These are phyloP conservation scores for Parachlorella kessleri DNA, from an alignment of 139 green algal species.

Conservation along the genomic window DNA sequence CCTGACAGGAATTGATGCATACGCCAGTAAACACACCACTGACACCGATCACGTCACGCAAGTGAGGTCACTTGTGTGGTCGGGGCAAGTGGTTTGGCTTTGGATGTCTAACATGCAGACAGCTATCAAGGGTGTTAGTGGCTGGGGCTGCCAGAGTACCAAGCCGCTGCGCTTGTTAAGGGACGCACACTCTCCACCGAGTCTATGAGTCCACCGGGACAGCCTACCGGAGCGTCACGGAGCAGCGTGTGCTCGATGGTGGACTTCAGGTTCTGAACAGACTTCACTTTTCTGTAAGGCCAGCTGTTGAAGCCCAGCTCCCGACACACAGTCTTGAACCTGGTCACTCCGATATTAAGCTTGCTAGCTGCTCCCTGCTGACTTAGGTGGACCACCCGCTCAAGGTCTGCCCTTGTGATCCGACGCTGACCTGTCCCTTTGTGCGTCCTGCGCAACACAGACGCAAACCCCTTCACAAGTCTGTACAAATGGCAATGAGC, in stretches of 20 bases:
- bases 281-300: conserved; percentile 5
- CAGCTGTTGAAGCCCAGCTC: not conserved
- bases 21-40: too few relatives aligned
- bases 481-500: not conserved
- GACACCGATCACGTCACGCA: too few relatives aligned
- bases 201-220: not conserved
- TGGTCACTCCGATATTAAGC: not conserved
- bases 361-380: not conserved
- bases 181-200: not conserved
- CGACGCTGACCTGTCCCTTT: not conserved
- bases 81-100: too few relatives aligned
- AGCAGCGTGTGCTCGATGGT: not conserved
- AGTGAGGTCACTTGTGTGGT: too few relatives aligned
- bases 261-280: not conserved
- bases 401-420: not conserved
- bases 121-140: too few relatives aligned
- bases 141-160: too few relatives aligned
- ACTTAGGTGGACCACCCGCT: not conserved
- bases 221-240: not conserved
- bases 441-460: not conserved
- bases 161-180: not conserved
- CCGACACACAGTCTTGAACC: not conserved
- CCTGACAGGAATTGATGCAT: too few relatives aligned
- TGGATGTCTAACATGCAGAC: too few relatives aligned
- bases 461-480: too few relatives aligned